Evolutionary conservation across 805 yeast species (phyloP).

Genomic region (Metschnikowia borealis): DNA sequence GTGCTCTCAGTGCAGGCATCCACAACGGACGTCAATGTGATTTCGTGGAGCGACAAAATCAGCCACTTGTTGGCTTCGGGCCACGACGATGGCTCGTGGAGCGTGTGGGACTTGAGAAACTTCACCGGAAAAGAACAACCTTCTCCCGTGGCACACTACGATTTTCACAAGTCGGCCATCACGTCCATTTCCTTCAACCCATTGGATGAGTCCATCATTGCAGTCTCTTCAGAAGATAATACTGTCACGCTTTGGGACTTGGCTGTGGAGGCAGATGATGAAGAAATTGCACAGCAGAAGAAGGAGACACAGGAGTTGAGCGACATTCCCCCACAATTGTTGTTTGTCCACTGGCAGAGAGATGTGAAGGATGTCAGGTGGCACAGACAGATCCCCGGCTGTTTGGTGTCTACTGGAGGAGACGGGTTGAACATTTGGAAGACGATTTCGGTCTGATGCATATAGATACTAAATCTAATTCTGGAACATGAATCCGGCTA

Average conservation of each 20-base stretch:
- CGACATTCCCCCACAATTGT: slow-evolving; percentile 90
- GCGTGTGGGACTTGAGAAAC: slow-evolving; percentile 94
- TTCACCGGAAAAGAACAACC: slow-evolving; percentile 53
- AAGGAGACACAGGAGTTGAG: slow-evolving; percentile 73
- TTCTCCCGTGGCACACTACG: slow-evolving; percentile 88
- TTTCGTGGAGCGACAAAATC: slow-evolving; percentile 90
- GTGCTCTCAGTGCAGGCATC: slow-evolving; percentile 83
- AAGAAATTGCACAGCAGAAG: slow-evolving; percentile 84
- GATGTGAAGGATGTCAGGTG: slow-evolving; percentile 97
- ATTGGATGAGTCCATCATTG: slow-evolving; percentile 89
- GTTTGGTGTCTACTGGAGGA: slow-evolving; percentile 89
- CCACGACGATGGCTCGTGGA: slow-evolving; percentile 96
- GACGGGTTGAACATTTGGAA: slow-evolving; percentile 96
- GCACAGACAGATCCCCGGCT: slow-evolving; percentile 96
- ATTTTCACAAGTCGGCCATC: slow-evolving; percentile 90
- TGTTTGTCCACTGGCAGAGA: slow-evolving; percentile 97
- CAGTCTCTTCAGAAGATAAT: slow-evolving; percentile 94
- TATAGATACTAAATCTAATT: neutral
- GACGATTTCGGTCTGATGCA: slow-evolving; percentile 77
- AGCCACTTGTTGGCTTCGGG: slow-evolving; percentile 89
- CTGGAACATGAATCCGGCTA: neutral
- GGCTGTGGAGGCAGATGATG: slow-evolving; percentile 97
- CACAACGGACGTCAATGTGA: slow-evolving; percentile 82
- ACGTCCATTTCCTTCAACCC: slow-evolving; percentile 95
- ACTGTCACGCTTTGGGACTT: slow-evolving; percentile 97